These are phyloP conservation scores for Lichtheimia corymbifera DNA, from an alignment of 371 early-diverging fungal species.

Conservation along the genomic window DNA sequence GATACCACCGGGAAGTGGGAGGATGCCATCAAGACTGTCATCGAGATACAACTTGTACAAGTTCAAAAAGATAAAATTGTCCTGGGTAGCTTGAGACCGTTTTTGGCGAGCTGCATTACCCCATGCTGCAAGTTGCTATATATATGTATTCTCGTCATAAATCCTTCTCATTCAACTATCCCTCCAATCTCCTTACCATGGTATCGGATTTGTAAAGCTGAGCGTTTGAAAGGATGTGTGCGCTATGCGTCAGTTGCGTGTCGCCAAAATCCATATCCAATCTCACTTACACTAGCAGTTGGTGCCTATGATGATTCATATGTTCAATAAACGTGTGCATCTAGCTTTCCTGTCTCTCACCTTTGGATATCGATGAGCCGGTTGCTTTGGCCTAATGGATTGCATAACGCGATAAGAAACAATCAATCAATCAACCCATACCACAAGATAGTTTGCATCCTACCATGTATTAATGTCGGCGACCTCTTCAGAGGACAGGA, in stretches of 20 bases:
- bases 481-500: constrained; percentile 40
- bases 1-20: constrained; percentile 50
- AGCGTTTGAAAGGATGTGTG: not conserved
- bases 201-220: constrained; percentile 17
- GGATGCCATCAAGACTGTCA: constrained; percentile 41
- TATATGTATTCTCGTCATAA: not conserved
- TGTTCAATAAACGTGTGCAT: not conserved
- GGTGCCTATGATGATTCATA: constrained; percentile 30
- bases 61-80: constrained; percentile 33
- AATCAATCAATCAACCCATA: not conserved
- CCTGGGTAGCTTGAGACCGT: constrained; percentile 21
- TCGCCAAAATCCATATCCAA: not conserved
- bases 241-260: too few relatives aligned
- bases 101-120: constrained; percentile 39
- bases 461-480: constrained; percentile 40
- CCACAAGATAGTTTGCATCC: not conserved
- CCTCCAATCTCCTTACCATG: not conserved
- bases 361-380: constrained; percentile 43
- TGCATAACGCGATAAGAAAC: not conserved
- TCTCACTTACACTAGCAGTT: constrained; percentile 42
- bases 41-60: constrained; percentile 60
- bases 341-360: constrained; percentile 14
- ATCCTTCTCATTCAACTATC: not conserved
- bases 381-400: constrained; percentile 40
- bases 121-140: constrained; percentile 40